A percentile compares a stretch with the other conserved stretches of the same genome.
These are phyloP conservation scores for Fomitopsis betulina DNA, from an alignment of 1,284 basidiomycete species.

Conservation along the genomic window DNA sequence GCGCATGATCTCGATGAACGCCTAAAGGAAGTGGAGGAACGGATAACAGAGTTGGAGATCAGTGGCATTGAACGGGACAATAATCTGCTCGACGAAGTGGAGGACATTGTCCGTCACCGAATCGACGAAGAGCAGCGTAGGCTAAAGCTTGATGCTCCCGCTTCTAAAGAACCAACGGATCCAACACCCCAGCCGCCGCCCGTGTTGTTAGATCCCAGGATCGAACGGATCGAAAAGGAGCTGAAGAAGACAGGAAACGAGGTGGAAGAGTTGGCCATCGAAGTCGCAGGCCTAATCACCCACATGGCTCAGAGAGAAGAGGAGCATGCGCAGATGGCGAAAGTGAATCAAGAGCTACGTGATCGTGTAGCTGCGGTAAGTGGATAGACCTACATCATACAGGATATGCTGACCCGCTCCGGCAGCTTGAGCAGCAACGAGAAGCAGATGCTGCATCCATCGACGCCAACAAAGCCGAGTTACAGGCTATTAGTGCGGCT, in stretches of 20 bases:
- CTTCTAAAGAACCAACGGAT: neutral
- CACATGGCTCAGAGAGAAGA: constrained; percentile 24
- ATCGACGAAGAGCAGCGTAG: constrained; percentile 27
- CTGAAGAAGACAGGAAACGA: constrained; percentile 28
- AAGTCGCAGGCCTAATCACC: constrained; percentile 34
- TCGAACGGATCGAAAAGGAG: constrained; percentile 3
- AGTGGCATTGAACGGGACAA: constrained; percentile 35
- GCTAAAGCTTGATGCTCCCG: constrained; percentile 4
- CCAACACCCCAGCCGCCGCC: neutral
- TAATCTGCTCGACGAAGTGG: constrained; percentile 33
- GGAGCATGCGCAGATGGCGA: constrained; percentile 22
- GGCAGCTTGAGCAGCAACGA: constrained; percentile 27
- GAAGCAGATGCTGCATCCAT: constrained; percentile 2
- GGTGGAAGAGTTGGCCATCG: constrained; percentile 33
- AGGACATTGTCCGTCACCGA: constrained; percentile 32
- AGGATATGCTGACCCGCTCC: neutral
- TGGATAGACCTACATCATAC: neutral
- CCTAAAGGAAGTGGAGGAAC: constrained; percentile 34
- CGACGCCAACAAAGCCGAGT: constrained; percentile 15
- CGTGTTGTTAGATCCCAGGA: neutral
- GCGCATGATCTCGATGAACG: constrained; percentile 35
- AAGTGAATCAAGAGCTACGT: constrained; percentile 14
- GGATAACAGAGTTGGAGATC: constrained; percentile 38
- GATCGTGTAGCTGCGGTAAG: constrained; percentile 26
- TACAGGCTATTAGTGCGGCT: constrained; percentile 37